A percentile compares a stretch with the other conserved stretches of the same genome.
phyloP scores from a whole-genome alignment of 371 early-diverging fungal species.

The Syncephalastrum contaminatum region DNA sequence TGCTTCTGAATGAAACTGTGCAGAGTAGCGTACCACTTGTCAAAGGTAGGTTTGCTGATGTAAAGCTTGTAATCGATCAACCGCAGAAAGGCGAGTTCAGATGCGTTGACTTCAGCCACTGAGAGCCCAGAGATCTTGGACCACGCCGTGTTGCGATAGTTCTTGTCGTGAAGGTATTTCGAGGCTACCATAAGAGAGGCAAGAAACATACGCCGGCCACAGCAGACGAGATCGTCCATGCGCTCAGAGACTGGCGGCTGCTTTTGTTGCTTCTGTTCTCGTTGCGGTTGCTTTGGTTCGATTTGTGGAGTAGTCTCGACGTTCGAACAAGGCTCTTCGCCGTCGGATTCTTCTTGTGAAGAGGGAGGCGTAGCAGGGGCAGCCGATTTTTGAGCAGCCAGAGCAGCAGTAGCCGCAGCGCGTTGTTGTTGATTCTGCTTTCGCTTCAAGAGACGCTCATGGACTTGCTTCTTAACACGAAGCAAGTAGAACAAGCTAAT shows the following conservation, averaged over 20 bases:
- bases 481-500: constrained; percentile 65
- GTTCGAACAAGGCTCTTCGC: neutral
- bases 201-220: constrained; percentile 71
- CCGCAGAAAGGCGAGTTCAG: constrained; percentile 67
- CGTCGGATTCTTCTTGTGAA: constrained; percentile 4
- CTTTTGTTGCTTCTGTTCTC: neutral
- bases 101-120: constrained; percentile 64
- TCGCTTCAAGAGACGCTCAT: constrained; percentile 22
- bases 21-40: constrained; percentile 63
- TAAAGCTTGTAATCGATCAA: constrained; percentile 72
- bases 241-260: constrained; percentile 12
- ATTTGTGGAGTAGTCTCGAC: no score
- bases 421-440: constrained; percentile 5
- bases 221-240: constrained; percentile 43
- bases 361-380: constrained; percentile 4
- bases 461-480: constrained; percentile 38
- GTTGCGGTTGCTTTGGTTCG: no score
- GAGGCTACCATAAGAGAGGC: constrained; percentile 69
- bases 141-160: constrained; percentile 74
- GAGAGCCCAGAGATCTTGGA: constrained; percentile 67
- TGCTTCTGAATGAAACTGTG: constrained; percentile 35
- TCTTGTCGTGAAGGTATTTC: constrained; percentile 70
- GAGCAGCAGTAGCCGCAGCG: neutral
- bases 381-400: neutral
- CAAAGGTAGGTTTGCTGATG: constrained; percentile 58